A percentile compares a stretch with the other conserved stretches of the same genome.
Evolutionary conservation across 108 stramenopile species (phyloP).

Genomic region (Skeletonema grethae): DNA sequence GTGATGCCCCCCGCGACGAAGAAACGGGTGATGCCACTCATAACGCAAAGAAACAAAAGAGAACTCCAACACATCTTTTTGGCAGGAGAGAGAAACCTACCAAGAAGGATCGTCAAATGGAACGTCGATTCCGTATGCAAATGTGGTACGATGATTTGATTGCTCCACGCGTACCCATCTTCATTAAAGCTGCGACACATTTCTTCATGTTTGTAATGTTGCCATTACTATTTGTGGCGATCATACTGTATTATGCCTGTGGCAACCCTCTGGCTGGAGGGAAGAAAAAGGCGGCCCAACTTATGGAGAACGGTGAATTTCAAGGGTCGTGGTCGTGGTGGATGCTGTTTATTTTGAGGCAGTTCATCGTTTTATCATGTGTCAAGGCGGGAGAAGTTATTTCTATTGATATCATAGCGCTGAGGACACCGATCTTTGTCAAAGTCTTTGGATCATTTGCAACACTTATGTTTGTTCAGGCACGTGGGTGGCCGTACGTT

Average conservation of each 20-base stretch:
- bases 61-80: slow-evolving; percentile 3
- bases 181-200: slow-evolving; percentile 19
- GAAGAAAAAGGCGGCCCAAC: neutral
- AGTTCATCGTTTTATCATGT: slow-evolving; percentile 30
- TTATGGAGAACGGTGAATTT: slow-evolving; percentile 6
- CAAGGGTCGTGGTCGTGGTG: slow-evolving; percentile 26
- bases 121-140: slow-evolving; percentile 8
- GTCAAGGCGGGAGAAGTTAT: slow-evolving; percentile 44
- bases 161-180: slow-evolving; percentile 31
- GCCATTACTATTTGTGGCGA: slow-evolving; percentile 32
- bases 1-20: slow-evolving; percentile 24
- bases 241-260: slow-evolving; percentile 40
- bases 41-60: neutral
- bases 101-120: slow-evolving; percentile 4
- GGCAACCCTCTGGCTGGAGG: slow-evolving; percentile 45
- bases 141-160: slow-evolving; percentile 43
- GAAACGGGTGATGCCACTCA: slow-evolving; percentile 28
- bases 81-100: slow-evolving; percentile 1
- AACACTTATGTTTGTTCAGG: slow-evolving; percentile 63
- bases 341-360: slow-evolving; percentile 40
- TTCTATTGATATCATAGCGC: slow-evolving; percentile 52
- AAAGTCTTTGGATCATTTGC: slow-evolving; percentile 50
- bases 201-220: slow-evolving; percentile 23
- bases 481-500: slow-evolving; percentile 56
- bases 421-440: slow-evolving; percentile 45